Percentiles rank a stretch among this genome's conserved stretches.
Evolutionary conservation across 164 flowering plant species (phyloP).

Genomic region (Tetrastigma voinierianum): DNA sequence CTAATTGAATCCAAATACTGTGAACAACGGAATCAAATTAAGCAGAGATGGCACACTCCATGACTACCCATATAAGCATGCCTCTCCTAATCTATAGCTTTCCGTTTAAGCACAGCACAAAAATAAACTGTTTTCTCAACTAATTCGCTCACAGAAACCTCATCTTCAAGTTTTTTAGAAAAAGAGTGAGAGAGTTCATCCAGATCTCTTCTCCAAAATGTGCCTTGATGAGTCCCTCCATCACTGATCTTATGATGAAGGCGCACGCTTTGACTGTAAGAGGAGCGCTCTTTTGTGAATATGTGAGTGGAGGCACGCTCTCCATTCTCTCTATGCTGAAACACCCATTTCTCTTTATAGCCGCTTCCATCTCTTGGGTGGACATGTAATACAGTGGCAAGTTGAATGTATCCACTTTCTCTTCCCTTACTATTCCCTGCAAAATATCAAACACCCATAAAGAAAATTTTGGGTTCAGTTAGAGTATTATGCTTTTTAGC

Average conservation of each 20-base stretch:
- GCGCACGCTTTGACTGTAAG: no score
- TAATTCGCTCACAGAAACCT: no score
- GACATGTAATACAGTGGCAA: conserved; percentile 15
- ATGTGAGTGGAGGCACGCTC: background rate
- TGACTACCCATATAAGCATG: no score
- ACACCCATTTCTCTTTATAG: conserved; percentile 13
- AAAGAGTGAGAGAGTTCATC: conserved; percentile 11
- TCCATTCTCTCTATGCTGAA: conserved; percentile 19
- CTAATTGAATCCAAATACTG: no score
- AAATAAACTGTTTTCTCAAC: no score
- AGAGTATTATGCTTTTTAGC: no score
- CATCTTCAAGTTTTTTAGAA: conserved; percentile 1
- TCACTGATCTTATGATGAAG: conserved; percentile 3
- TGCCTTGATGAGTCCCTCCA: conserved; percentile 10
- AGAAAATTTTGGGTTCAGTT: background rate
- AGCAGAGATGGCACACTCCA: no score
- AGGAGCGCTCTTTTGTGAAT: no score
- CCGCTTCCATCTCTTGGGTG: conserved; percentile 7
- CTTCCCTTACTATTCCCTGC: conserved; percentile 18
- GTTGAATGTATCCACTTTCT: conserved; percentile 22
- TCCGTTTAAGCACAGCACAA: no score
- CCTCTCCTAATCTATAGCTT: no score
- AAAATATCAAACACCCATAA: background rate
- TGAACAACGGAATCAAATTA: no score
- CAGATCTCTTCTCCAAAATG: conserved; percentile 19